Conservation (phyloP, 371 early-diverging fungal species). For the Actinomortierella wolfii region DNA sequence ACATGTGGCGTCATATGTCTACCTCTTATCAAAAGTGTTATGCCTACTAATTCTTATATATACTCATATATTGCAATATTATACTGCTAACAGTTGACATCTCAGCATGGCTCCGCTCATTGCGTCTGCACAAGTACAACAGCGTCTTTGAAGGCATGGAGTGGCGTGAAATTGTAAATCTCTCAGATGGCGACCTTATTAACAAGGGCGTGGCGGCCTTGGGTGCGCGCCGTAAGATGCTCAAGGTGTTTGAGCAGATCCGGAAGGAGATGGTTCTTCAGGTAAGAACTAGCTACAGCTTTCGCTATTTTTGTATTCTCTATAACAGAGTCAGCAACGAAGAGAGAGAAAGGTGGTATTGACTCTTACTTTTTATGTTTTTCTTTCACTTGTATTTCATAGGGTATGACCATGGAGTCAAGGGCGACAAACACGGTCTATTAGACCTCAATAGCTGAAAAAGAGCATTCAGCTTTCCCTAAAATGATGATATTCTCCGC, state of each 20-base stretch:
- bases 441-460: too few relatives aligned
- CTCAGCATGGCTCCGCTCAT: slow-evolving; percentile 89
- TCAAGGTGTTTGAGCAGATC: slow-evolving; percentile 95
- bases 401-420: too few relatives aligned
- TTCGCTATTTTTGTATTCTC: too few relatives aligned
- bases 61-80: background rate
- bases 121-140: slow-evolving; percentile 96
- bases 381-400: too few relatives aligned
- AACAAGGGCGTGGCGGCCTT: slow-evolving; percentile 89
- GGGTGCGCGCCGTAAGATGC: slow-evolving; percentile 93
- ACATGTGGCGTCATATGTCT: background rate
- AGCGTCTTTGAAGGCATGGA: slow-evolving; percentile 82
- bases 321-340: too few relatives aligned
- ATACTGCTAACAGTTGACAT: slow-evolving; percentile 65
- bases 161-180: slow-evolving; percentile 86
- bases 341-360: too few relatives aligned
- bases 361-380: too few relatives aligned
- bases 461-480: too few relatives aligned
- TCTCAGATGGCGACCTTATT: slow-evolving; percentile 84
- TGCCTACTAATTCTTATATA: too few relatives aligned
- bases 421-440: too few relatives aligned
- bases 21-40: too few relatives aligned
- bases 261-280: slow-evolving; percentile 54
- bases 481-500: too few relatives aligned
- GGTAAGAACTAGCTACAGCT: slow-evolving; percentile 19